Conservation (phyloP, 495 filamentous ascomycete species). For the Penicillium waksmanii region DNA sequence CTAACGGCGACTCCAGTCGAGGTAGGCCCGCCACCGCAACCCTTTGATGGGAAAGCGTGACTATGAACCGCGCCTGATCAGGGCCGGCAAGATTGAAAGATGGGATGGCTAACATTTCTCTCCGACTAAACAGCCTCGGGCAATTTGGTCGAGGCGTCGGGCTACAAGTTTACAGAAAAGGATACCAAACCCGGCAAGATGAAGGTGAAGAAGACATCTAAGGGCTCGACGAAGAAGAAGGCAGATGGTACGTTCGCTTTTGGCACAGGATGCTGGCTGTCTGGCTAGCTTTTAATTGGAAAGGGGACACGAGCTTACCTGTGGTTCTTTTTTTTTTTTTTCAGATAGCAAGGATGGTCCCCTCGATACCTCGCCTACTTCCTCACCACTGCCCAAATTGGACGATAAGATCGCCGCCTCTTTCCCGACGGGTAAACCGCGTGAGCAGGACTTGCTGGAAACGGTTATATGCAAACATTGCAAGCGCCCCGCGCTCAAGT, state of each 20-base stretch:
- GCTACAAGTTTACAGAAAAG: constrained; percentile 60
- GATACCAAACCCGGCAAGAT: constrained; percentile 65
- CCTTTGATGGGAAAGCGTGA: constrained; percentile 10
- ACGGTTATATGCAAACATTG: constrained; percentile 80
- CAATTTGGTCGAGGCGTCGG: constrained; percentile 52
- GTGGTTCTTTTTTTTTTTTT: background rate
- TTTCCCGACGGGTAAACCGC: constrained; percentile 74
- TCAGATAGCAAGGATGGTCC: constrained; percentile 36
- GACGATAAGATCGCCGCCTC: constrained; percentile 68
- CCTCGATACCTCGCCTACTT: constrained; percentile 40
- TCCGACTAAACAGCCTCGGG: constrained; percentile 31
- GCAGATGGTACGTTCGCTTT: constrained; percentile 53
- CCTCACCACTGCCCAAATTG: constrained; percentile 70
- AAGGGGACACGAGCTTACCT: background rate
- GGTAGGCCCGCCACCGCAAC: constrained; percentile 29
- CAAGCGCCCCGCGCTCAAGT: constrained; percentile 71
- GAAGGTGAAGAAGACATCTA: constrained; percentile 71
- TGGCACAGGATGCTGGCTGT: constrained; percentile 1
- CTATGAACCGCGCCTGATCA: constrained; percentile 4
- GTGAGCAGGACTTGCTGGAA: constrained; percentile 66
- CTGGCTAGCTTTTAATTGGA: too few relatives aligned
- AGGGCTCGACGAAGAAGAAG: constrained; percentile 51
- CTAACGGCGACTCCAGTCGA: constrained; percentile 43
- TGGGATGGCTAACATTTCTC: constrained; percentile 26
- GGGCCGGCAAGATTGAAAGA: background rate